Evolutionary conservation across 2,329 filamentous ascomycete genomes (phyloP), one percentile per base, ranked within the genome.

Genomic region (Celoporthe dispersa): DNA sequence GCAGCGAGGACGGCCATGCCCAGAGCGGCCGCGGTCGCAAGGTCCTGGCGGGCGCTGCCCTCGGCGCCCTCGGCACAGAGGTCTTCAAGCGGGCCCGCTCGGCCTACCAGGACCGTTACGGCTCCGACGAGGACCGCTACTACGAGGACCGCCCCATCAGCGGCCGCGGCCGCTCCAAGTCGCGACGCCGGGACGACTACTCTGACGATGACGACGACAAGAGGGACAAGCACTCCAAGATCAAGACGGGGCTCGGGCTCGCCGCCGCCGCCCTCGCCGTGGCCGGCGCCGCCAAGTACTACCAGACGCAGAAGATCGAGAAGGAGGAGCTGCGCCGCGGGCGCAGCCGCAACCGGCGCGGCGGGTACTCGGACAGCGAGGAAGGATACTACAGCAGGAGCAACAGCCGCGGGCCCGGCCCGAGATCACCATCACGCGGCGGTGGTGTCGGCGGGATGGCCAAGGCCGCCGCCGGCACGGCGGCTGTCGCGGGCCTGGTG

Each of bases 271-370:
- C 88, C 22, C 82, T 91, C 33, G 89, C 88, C 9, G 87, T 89
- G 28, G 88, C 88, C 3, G 89, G 88, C n/a, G 88, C 88, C 6
- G 85, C 88, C 72, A 90, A 90, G 76, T 90, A 90, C 75, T 86
- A 87, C 76, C 85, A 90, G 72, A 84, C 85, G 74, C 87, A 84
- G 78, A 89, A 88, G 75, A 78, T 86, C 60, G 87, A 90, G 60
- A 88, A 86, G 75, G 88, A 90, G 73, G 88, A 90, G 74, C 78
- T 83, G 19, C 80, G 75, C 35, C 86, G 89, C 64, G 89, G 89
- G 12, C 86, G 88, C 60, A 85, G 85, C 74, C 83, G 85, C 41
- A 83, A 80, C 57, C 82, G 86, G 53, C 66, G 66, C 4, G 78
- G 67, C 19, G 67, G 79, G 51, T 79, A 80, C 62, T 80, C 83